These are phyloP conservation scores for Rhizopogon salebrosus DNA, from an alignment of 768 basidiomycete species.

Conservation along the genomic window DNA sequence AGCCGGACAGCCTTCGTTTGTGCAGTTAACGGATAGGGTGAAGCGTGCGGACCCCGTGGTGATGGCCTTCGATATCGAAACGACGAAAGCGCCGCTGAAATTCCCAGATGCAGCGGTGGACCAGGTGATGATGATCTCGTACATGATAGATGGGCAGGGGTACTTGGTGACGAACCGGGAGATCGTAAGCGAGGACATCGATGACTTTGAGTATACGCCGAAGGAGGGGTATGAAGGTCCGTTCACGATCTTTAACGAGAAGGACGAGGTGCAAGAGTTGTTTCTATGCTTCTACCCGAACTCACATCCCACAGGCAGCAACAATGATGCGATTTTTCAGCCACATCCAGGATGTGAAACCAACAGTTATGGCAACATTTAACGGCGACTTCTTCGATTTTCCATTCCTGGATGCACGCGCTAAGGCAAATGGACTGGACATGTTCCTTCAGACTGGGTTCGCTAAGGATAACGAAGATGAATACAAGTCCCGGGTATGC, in stretches of 20 bases:
- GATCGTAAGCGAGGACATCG: slow-evolving; percentile 95
- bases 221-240: slow-evolving; percentile 97
- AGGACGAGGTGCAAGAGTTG: slow-evolving; percentile 64
- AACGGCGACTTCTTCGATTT: slow-evolving; percentile 99
- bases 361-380: slow-evolving; percentile 96
- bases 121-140: slow-evolving; percentile 99
- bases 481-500: slow-evolving; percentile 89
- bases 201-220: slow-evolving; percentile 98
- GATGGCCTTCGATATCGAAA: slow-evolving; percentile 99
- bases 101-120: slow-evolving; percentile 95
- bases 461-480: slow-evolving; percentile 84
- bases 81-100: slow-evolving; percentile 98
- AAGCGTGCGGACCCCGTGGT: slow-evolving; percentile 99
- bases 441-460: slow-evolving; percentile 97
- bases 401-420: slow-evolving; percentile 86
- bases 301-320: slow-evolving; percentile 51
- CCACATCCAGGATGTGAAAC: slow-evolving; percentile 89
- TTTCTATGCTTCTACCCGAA: background rate
- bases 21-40: slow-evolving; percentile 73
- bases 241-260: slow-evolving; percentile 92
- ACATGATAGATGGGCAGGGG: slow-evolving; percentile 98
- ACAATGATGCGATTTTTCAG: slow-evolving; percentile 86
- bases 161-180: slow-evolving; percentile 97
- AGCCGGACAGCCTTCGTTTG: slow-evolving; percentile 73
- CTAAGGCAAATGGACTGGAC: slow-evolving; percentile 86